phyloP scores from a whole-genome alignment of 352 stramenopile species.

The Halophytophthora polymorphica region DNA sequence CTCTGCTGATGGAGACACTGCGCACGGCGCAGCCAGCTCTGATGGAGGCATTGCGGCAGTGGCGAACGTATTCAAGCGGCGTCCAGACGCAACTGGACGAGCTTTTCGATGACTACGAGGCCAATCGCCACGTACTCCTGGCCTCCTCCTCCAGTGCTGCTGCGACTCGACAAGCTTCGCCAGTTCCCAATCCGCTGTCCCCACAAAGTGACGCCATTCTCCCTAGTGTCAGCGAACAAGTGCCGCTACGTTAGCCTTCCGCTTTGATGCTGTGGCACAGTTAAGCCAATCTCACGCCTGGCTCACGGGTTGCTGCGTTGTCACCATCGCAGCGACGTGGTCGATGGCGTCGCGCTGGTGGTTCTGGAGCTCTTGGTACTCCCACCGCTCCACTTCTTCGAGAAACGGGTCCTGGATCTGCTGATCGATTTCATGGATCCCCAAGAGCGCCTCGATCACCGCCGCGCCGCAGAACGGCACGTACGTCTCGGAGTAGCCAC shows the following conservation, averaged over 20 bases:
- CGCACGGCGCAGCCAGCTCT: conserved; percentile 23
- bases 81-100: conserved; percentile 19
- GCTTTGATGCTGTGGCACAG: no score
- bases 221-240: conserved; percentile 9
- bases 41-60: conserved; percentile 22
- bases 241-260: conserved; percentile 8
- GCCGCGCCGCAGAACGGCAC: conserved; percentile 89
- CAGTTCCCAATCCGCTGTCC: neutral
- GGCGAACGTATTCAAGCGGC: conserved; percentile 17
- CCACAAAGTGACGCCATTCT: conserved; percentile 1
- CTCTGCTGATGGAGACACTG: conserved; percentile 27
- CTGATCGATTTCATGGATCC: conserved; percentile 34
- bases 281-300: no score
- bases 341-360: conserved; percentile 62
- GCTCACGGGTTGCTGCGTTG: neutral
- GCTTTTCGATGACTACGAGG: conserved; percentile 30
- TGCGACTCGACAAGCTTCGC: no score
- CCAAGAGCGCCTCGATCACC: conserved; percentile 71
- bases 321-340: conserved; percentile 18
- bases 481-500: conserved; percentile 85
- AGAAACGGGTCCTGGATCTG: conserved; percentile 62
- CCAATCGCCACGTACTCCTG: conserved; percentile 24
- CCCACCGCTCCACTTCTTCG: conserved; percentile 57
- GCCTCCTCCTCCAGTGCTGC: conserved; percentile 2
- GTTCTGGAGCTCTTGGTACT: conserved; percentile 73